Evolutionary conservation across 225 moss, liverwort and hornwort genomes (phyloP).

Genomic region (Bryoerythrophyllum caledonicum): DNA sequence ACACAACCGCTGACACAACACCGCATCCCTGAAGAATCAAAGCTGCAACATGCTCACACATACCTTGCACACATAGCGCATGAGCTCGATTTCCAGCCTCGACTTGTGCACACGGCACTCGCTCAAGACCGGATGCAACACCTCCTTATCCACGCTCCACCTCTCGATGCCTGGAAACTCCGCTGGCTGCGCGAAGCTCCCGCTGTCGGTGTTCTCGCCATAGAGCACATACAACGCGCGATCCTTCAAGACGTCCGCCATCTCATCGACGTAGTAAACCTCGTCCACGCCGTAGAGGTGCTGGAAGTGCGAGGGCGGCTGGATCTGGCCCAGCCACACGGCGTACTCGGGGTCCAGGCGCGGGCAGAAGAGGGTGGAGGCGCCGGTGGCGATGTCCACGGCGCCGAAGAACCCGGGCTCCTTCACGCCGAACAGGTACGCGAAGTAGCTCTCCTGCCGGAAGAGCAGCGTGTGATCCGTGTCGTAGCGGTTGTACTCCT

Average conservation of each 20-base stretch:
- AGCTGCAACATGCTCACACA: neutral
- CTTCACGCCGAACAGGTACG: slow-evolving; percentile 88
- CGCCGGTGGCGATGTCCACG: slow-evolving; percentile 56
- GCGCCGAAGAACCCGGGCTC: slow-evolving; percentile 86
- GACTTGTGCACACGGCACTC: slow-evolving; percentile 91
- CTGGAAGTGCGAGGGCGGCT: slow-evolving; percentile 70
- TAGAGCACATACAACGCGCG: slow-evolving; percentile 54
- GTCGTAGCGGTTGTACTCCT: slow-evolving; percentile 72
- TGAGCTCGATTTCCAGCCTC: slow-evolving; percentile 64
- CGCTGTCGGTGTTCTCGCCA: slow-evolving; percentile 80
- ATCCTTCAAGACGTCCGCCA: slow-evolving; percentile 40
- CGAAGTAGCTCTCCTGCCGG: slow-evolving; percentile 96
- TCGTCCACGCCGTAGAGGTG: slow-evolving; percentile 71
- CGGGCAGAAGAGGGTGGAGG: slow-evolving; percentile 63
- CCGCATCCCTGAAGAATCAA: neutral
- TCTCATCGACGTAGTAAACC: slow-evolving; percentile 70
- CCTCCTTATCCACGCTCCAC: slow-evolving; percentile 46
- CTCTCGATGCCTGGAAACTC: slow-evolving; percentile 69
- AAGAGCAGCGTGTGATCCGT: slow-evolving; percentile 69
- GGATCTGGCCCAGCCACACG: slow-evolving; percentile 79
- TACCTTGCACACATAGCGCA: slow-evolving; percentile 76
- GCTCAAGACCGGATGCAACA: slow-evolving; percentile 76
- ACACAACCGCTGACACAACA: no score
- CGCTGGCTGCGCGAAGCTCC: slow-evolving; percentile 71
- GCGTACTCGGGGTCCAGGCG: slow-evolving; percentile 71